These are phyloP conservation scores for Micractinium conductrix DNA, from an alignment of 139 green algal species.

Conservation along the genomic window DNA sequence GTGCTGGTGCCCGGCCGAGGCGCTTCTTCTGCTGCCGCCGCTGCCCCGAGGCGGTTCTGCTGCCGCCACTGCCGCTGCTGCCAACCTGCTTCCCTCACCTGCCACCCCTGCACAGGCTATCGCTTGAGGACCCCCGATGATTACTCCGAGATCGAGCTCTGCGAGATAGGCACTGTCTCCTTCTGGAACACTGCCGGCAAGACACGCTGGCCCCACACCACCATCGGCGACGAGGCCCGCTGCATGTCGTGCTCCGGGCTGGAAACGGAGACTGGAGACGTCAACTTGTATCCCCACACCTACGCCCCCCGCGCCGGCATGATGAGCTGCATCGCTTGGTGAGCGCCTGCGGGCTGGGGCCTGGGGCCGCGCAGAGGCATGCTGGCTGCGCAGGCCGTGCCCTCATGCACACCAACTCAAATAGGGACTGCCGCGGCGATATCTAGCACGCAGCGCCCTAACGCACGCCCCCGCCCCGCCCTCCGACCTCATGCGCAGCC, in stretches of 20 bases:
- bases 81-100: not conserved
- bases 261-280: not conserved
- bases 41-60: no score
- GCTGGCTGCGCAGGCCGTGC: no score
- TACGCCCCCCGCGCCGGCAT: not conserved
- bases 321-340: not conserved
- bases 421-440: no score
- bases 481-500: no score
- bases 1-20: not conserved
- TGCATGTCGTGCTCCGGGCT: not conserved
- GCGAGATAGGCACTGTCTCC: not conserved
- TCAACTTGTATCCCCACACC: not conserved
- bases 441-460: no score
- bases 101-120: not conserved
- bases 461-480: no score
- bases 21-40: no score
- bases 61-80: not conserved
- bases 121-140: not conserved
- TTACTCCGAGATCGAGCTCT: not conserved
- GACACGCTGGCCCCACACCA: not conserved
- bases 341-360: no score
- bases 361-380: no score
- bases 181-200: not conserved
- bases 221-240: not conserved
- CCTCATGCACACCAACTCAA: no score